Evolutionary conservation across 148 eudicot genomes (phyloP).

Genomic region (Camellia lanceoleosa): DNA sequence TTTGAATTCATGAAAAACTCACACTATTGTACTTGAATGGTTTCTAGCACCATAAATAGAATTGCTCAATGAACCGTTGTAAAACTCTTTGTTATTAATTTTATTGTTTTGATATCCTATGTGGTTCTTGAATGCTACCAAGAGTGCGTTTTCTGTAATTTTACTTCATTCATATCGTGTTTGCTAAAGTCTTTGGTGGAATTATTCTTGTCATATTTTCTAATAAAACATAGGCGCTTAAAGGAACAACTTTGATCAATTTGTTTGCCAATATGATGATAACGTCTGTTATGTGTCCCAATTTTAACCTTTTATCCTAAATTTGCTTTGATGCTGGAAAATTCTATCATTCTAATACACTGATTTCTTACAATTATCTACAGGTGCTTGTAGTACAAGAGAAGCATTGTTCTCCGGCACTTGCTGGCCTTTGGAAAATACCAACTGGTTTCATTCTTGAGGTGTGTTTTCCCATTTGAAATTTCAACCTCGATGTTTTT

Average conservation of each 20-base stretch:
- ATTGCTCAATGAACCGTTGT: not conserved
- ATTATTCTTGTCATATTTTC: too few relatives aligned
- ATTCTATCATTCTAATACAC: not conserved
- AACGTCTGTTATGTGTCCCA: not conserved
- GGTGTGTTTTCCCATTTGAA: conserved; percentile 31
- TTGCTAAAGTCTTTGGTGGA: too few relatives aligned
- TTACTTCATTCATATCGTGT: too few relatives aligned
- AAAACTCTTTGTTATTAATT: not conserved
- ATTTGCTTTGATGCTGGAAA: not conserved
- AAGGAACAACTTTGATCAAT: too few relatives aligned
- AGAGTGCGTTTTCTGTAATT: too few relatives aligned
- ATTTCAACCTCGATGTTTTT: not conserved
- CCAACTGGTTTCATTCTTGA: conserved; percentile 87
- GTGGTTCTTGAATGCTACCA: not conserved
- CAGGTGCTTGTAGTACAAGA: conserved; percentile 94
- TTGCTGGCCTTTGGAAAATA: conserved; percentile 74
- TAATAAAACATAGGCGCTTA: too few relatives aligned
- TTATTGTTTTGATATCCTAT: too few relatives aligned
- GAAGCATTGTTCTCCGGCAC: conserved; percentile 55
- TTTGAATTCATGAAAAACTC: not conserved
- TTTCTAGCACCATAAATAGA: not conserved
- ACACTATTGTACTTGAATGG: not conserved
- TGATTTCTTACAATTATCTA: not conserved
- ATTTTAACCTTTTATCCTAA: not conserved
- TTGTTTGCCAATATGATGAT: too few relatives aligned